phyloP scores from a whole-genome alignment of 208 protist species.

The Acanthamoeba healyi region DNA sequence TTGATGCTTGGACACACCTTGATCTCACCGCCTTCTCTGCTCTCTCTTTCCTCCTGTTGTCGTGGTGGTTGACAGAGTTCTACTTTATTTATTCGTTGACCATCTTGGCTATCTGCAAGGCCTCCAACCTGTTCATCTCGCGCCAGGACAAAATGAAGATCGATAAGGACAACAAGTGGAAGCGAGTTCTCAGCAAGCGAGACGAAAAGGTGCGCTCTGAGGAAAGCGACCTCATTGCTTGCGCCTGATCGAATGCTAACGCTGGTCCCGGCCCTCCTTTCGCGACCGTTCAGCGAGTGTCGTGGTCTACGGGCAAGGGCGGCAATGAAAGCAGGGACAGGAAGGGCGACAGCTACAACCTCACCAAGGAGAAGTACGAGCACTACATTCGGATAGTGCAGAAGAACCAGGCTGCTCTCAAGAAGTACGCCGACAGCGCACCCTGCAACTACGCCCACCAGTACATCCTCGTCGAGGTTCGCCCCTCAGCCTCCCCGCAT shows the following conservation, averaged over 20 bases:
- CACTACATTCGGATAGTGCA: constrained; percentile 1
- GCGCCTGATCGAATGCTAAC: too few relatives aligned
- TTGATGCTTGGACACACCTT: too few relatives aligned
- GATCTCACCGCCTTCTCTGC: background rate
- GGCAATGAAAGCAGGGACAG: background rate
- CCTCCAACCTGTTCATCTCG: constrained; percentile 24
- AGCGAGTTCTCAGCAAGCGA: background rate
- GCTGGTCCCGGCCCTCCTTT: too few relatives aligned
- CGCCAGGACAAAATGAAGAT: constrained; percentile 26
- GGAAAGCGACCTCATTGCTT: too few relatives aligned
- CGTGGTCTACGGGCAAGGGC: background rate
- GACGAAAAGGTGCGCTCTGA: background rate
- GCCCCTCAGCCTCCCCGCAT: too few relatives aligned
- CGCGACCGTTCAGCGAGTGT: background rate
- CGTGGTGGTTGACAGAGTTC: constrained; percentile 19
- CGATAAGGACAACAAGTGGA: constrained; percentile 16
- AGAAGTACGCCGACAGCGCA: constrained; percentile 46
- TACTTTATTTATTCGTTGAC: constrained; percentile 56
- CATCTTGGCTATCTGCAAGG: constrained; percentile 65
- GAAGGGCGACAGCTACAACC: background rate
- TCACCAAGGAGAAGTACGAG: constrained; percentile 47
- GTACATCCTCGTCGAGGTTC: constrained; percentile 65
- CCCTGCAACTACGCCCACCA: constrained; percentile 54
- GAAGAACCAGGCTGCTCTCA: constrained; percentile 59
- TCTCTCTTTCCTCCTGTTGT: background rate